Conservation (phyloP, 805 yeast genomes). For the Kodamaea jinghongensis region DNA sequence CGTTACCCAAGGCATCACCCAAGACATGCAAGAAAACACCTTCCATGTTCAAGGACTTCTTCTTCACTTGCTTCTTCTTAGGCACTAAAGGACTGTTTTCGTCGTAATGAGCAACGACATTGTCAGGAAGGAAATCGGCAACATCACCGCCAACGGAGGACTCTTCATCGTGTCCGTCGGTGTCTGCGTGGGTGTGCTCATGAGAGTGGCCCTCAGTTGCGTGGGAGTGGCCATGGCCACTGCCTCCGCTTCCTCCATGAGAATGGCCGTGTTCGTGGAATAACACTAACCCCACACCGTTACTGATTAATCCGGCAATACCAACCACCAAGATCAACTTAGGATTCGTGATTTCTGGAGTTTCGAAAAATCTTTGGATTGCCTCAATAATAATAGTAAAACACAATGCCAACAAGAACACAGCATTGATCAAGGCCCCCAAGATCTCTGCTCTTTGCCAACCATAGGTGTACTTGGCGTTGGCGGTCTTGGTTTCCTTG, state of each 20-base stretch:
- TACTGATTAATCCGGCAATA: slow-evolving; percentile 74
- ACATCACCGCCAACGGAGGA: slow-evolving; percentile 22
- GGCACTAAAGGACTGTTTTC: slow-evolving; percentile 37
- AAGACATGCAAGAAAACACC: slow-evolving; percentile 94
- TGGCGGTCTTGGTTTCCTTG: slow-evolving; percentile 76
- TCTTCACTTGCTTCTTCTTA: slow-evolving; percentile 16
- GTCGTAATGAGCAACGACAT: slow-evolving; percentile 40
- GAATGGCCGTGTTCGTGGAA: slow-evolving; percentile 73
- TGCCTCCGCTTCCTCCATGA: slow-evolving; percentile 50
- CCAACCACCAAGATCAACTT: slow-evolving; percentile 80
- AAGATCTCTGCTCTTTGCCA: slow-evolving; percentile 97
- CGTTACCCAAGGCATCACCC: slow-evolving; percentile 94
- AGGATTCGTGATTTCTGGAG: slow-evolving; percentile 80
- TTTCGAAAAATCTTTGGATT: slow-evolving; percentile 79
- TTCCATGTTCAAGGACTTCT: slow-evolving; percentile 88
- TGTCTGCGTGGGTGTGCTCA: slow-evolving; percentile 5
- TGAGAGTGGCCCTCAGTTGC: slow-evolving; percentile 7
- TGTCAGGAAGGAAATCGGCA: slow-evolving; percentile 44
- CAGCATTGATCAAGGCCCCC: slow-evolving; percentile 94
- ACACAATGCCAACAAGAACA: slow-evolving; percentile 86
- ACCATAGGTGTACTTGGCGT: slow-evolving; percentile 90
- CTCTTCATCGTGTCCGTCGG: slow-evolving; percentile 4
- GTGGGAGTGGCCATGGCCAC: slow-evolving; percentile 35
- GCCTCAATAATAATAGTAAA: slow-evolving; percentile 92
- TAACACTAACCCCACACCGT: slow-evolving; percentile 75